Conservation (phyloP, 768 basidiomycete species). For the Leccinum aurantiacum region DNA sequence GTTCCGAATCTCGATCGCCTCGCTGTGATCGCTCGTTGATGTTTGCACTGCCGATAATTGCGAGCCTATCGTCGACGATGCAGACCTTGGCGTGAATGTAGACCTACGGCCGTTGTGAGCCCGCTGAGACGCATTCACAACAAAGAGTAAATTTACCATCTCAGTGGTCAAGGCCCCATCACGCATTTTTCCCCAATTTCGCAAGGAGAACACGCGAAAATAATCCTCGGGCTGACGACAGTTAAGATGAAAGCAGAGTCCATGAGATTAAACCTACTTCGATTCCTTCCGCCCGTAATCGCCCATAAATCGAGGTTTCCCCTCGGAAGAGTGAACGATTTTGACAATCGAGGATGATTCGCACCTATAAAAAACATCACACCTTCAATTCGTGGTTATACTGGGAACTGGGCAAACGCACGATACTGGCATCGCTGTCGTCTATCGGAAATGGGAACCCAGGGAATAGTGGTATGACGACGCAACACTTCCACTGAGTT, state of each 20-base stretch:
- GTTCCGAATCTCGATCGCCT: constrained; percentile 95
- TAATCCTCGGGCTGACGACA: constrained; percentile 82
- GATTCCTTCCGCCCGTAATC: constrained; percentile 83
- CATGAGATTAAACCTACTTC: constrained; percentile 50
- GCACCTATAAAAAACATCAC: constrained; percentile 51
- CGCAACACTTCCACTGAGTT: constrained; percentile 88
- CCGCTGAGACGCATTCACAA: background rate
- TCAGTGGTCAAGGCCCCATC: constrained; percentile 85
- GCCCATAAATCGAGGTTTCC: constrained; percentile 85
- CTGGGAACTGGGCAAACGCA: constrained; percentile 38
- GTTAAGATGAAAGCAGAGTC: background rate
- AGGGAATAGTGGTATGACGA: constrained; percentile 88
- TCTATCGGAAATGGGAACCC: constrained; percentile 94
- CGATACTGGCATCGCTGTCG: constrained; percentile 88
- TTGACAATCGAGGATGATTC: constrained; percentile 95
- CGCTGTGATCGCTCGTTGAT: constrained; percentile 96
- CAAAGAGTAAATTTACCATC: constrained; percentile 49
- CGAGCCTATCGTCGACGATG: constrained; percentile 92
- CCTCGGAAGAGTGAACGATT: constrained; percentile 87
- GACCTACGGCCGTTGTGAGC: constrained; percentile 46
- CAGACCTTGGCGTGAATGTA: constrained; percentile 78
- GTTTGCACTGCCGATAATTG: constrained; percentile 94
- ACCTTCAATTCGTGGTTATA: background rate
- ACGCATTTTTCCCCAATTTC: constrained; percentile 92
- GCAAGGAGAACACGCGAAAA: constrained; percentile 85